Evolutionary conservation across 441 rosid species (phyloP).

Genomic region (Geranium incanum): DNA sequence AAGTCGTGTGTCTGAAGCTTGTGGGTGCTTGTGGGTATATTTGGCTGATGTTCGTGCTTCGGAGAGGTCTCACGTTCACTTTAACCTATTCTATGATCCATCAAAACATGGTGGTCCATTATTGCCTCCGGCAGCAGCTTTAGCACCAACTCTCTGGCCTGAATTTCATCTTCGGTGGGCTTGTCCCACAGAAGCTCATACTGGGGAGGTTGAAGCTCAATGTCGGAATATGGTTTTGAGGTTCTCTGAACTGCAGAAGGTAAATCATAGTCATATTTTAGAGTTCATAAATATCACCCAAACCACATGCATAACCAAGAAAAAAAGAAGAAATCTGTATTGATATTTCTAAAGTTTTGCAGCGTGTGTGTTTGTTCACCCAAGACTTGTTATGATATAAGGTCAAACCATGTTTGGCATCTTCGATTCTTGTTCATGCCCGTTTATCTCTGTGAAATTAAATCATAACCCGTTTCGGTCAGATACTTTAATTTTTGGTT

Average conservation of each 20-base stretch:
- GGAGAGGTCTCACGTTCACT: conserved; percentile 58
- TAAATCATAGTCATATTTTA: conserved; percentile 16
- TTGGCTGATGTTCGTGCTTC: conserved; percentile 62
- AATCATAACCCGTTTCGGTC: not conserved
- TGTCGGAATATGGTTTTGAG: conserved; percentile 63
- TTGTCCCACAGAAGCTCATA: conserved; percentile 73
- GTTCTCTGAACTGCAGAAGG: conserved; percentile 70
- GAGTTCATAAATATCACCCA: not conserved
- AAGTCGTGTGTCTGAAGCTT: conserved; percentile 52
- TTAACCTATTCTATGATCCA: conserved; percentile 73
- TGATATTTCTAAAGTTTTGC: no score
- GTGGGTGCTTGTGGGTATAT: conserved; percentile 90
- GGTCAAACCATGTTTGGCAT: no score
- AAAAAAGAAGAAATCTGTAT: not conserved
- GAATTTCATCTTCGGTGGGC: conserved; percentile 98
- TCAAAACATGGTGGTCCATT: conserved; percentile 49
- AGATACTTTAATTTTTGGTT: not conserved
- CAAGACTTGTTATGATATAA: no score
- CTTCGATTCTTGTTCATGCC: no score
- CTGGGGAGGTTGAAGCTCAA: conserved; percentile 68
- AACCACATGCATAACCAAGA: not conserved
- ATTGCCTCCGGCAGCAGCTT: conserved; percentile 91
- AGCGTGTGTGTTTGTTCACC: no score
- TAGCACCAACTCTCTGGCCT: conserved; percentile 97
- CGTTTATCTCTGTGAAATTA: no score